Percentiles rank a stretch among this genome's conserved stretches.
Evolutionary conservation across 1,284 basidiomycete species (phyloP).

Genomic region (Microbotryomycetes sp.): DNA sequence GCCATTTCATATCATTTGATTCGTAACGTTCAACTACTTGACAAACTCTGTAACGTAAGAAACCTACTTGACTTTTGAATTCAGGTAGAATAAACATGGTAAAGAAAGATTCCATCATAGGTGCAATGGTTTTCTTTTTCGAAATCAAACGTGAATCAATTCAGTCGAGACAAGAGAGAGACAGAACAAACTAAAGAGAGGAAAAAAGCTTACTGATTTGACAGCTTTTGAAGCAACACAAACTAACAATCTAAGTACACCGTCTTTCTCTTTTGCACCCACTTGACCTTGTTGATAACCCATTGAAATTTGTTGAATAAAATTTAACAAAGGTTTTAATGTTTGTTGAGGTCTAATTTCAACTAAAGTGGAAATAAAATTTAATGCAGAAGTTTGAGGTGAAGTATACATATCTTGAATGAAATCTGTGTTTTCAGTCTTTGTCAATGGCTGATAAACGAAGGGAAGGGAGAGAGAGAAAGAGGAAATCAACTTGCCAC

Average conservation of each 20-base stretch:
- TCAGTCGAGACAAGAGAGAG: background rate
- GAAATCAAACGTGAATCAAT: background rate
- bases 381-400: constrained; percentile 67
- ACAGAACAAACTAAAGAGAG: too few species aligned
- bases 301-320: constrained; percentile 63
- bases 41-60: constrained; percentile 68
- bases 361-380: constrained; percentile 67
- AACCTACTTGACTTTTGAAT: constrained; percentile 58
- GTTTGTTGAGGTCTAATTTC: constrained; percentile 67
- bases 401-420: constrained; percentile 63
- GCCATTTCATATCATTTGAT: constrained; percentile 61
- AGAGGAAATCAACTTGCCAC: constrained; percentile 57
- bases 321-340: constrained; percentile 67
- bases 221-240: constrained; percentile 49
- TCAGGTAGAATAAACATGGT: constrained; percentile 64
- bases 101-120: constrained; percentile 68
- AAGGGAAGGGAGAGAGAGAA: too few species aligned
- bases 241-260: constrained; percentile 71
- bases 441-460: too few species aligned
- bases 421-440: too few species aligned
- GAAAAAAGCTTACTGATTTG: constrained; percentile 30
- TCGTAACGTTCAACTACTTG: constrained; percentile 68
- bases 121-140: constrained; percentile 60
- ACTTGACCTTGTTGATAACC: background rate
- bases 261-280: constrained; percentile 57